These are phyloP conservation scores for Paramecium biaurelia DNA, from an alignment of 73 alveolate species.

Conservation along the genomic window DNA sequence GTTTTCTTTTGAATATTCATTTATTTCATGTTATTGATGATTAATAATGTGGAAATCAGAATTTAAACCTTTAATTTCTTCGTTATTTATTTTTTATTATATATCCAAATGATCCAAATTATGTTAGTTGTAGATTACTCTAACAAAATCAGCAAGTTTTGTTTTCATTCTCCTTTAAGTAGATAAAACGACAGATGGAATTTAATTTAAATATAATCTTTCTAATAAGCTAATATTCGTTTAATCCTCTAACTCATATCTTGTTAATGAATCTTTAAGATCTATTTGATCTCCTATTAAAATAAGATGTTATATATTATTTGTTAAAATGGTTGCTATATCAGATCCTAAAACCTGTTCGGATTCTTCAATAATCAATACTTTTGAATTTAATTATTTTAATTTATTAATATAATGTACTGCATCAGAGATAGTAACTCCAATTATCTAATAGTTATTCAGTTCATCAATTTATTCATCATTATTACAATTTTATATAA, in stretches of 20 bases:
- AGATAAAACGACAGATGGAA: slow-evolving; percentile 62
- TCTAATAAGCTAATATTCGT: slow-evolving; percentile 80
- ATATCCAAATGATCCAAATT: slow-evolving; percentile 58
- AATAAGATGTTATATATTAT: slow-evolving; percentile 71
- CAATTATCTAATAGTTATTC: slow-evolving; percentile 65
- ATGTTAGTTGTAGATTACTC: slow-evolving; percentile 68
- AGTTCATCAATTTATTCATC: neutral
- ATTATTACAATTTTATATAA: neutral
- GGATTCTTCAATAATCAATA: slow-evolving; percentile 89
- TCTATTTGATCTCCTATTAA: slow-evolving; percentile 88
- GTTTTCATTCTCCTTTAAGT: slow-evolving; percentile 90
- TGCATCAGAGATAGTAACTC: slow-evolving; percentile 89
- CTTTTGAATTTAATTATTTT: slow-evolving; percentile 72
- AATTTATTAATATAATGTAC: slow-evolving; percentile 74
- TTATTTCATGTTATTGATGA: slow-evolving; percentile 69
- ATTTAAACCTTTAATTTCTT: slow-evolving; percentile 67
- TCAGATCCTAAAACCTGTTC: slow-evolving; percentile 90
- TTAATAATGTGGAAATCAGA: slow-evolving; percentile 71
- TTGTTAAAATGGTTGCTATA: slow-evolving; percentile 67
- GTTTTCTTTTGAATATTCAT: slow-evolving; percentile 78
- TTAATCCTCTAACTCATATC: slow-evolving; percentile 72
- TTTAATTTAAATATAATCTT: slow-evolving; percentile 76
- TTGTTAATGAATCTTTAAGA: slow-evolving; percentile 66
- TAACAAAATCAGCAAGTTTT: slow-evolving; percentile 75
- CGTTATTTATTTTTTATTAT: neutral